Evolutionary conservation across 495 filamentous ascomycete species (phyloP).

Genomic region (Cercophora sp.): DNA sequence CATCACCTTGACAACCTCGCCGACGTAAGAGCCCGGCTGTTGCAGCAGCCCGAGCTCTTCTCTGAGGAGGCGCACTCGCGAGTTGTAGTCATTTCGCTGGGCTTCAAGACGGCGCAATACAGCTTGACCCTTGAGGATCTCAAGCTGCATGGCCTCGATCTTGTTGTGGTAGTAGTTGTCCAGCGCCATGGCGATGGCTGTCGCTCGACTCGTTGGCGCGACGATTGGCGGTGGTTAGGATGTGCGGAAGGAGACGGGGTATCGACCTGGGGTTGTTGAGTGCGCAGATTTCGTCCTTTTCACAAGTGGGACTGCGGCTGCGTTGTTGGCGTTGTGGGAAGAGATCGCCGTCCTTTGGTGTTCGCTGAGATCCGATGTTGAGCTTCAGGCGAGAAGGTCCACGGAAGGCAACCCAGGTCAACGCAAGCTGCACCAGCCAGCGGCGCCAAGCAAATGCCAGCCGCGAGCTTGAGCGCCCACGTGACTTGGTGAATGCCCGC

Average conservation of each 20-base stretch:
- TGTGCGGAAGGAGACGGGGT: too few species aligned
- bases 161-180: constrained; percentile 99
- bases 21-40: constrained; percentile 96
- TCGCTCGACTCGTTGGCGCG: not conserved
- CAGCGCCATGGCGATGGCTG: constrained; percentile 76
- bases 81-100: constrained; percentile 99
- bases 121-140: constrained; percentile 97
- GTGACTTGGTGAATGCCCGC: not conserved
- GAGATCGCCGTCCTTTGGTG: not conserved
- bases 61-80: constrained; percentile 86
- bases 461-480: not conserved
- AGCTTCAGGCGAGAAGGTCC: constrained; percentile 5
- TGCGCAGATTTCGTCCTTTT: too few species aligned
- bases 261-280: too few species aligned
- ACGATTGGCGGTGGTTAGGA: too few species aligned
- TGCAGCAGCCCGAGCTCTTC: constrained; percentile 96
- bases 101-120: constrained; percentile 92
- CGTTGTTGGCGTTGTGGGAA: too few species aligned
- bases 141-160: constrained; percentile 99
- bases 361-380: constrained; percentile 8
- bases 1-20: constrained; percentile 99
- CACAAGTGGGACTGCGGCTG: too few species aligned
- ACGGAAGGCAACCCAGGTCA: constrained; percentile 31
- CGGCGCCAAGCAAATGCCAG: constrained; percentile 11
- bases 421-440: constrained; percentile 23